Base-by-base conservation (phyloP, 148 eudicot species). In the Cornus florida region DNA sequence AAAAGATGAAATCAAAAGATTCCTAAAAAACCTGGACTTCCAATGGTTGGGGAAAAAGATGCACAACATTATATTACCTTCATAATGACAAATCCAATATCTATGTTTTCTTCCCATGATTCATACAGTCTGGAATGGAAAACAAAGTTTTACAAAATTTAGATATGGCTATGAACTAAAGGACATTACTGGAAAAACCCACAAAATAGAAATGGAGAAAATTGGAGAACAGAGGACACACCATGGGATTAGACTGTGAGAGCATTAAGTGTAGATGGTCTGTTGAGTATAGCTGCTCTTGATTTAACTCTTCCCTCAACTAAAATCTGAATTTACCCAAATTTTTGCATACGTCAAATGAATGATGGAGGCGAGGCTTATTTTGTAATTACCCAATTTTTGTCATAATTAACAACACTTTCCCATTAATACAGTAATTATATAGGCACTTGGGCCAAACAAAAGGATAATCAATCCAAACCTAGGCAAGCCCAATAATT, bases 21-120 rank as follows among this genome's bases (percentile, higher is more conserved):
- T 66, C 64, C 20, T 16, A 70, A 7, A 22, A 79, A 46, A n/a
- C 33, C 31, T 50, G 57, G 60, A 77, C n/a, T 59, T 23, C 46
- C 70, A 70, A 64, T 0, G 28, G 24, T 50, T 20, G 10, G 46
- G 46, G 46, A n/a, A 50, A 75, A 50, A 57, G 0, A 1, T 19
- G 60, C 7, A 50, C 43, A 31, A 57, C 12, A 72, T 24, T 35
- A 39, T n/a, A 2, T 79, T 87, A 97, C 99, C 97, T 94, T 97
- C 93, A 94, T 94, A 69, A 90, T 39, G 67, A 94, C 86, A 80
- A 94, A 94, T 72, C 97, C 98, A 77, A 97, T 89, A 83, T 88
- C 88, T n/a, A 95, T 75, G 71, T 92, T 94, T 69, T 96, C 99
- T 84, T 97, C 98, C 99, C 99, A 94, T 59, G 94, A 90, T 85